Percentiles rank a stretch among this genome's conserved stretches.
These are phyloP conservation scores for Chiua sp. DNA, from an alignment of 1,284 basidiomycete genomes.

Conservation along the genomic window DNA sequence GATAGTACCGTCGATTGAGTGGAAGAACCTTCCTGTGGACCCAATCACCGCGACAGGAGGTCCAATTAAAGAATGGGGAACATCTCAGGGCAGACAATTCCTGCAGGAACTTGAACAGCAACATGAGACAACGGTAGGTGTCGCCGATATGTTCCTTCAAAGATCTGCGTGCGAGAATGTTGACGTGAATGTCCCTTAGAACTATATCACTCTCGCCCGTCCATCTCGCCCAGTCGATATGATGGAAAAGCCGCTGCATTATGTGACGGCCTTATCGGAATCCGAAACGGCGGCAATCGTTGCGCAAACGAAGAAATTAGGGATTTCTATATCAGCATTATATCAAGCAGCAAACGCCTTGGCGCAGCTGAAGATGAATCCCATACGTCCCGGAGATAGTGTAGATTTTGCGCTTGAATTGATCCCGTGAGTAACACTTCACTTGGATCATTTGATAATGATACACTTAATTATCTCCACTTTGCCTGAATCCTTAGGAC, in stretches of 20 bases:
- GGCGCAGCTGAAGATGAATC: conserved; percentile 29
- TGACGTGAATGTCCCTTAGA: not conserved
- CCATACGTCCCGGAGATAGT: conserved; percentile 13
- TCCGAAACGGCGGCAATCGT: conserved; percentile 18
- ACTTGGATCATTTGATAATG: too few relatives aligned
- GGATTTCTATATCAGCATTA: conserved; percentile 19
- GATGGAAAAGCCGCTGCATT: conserved; percentile 14
- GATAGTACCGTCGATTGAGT: conserved; percentile 20
- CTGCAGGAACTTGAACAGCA: conserved; percentile 14
- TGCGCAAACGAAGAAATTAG: conserved; percentile 15
- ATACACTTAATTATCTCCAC: too few relatives aligned
- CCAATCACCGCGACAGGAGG: conserved; percentile 27
- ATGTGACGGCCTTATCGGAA: conserved; percentile 7
- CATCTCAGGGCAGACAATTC: conserved; percentile 8
- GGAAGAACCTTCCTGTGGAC: conserved; percentile 31
- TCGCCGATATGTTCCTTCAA: not conserved
- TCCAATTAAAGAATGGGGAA: conserved; percentile 15
- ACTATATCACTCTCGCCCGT: conserved; percentile 6
- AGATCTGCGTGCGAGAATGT: not conserved
- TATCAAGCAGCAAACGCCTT: conserved; percentile 27
- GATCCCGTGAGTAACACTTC: conserved; percentile 14
- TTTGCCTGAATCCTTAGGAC: not conserved
- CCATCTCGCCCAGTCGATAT: conserved; percentile 15
- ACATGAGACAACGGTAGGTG: conserved; percentile 13
- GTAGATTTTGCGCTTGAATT: conserved; percentile 18